Conservation (phyloP, 2,329 filamentous ascomycete species). For the Ambrosiella xylebori region DNA sequence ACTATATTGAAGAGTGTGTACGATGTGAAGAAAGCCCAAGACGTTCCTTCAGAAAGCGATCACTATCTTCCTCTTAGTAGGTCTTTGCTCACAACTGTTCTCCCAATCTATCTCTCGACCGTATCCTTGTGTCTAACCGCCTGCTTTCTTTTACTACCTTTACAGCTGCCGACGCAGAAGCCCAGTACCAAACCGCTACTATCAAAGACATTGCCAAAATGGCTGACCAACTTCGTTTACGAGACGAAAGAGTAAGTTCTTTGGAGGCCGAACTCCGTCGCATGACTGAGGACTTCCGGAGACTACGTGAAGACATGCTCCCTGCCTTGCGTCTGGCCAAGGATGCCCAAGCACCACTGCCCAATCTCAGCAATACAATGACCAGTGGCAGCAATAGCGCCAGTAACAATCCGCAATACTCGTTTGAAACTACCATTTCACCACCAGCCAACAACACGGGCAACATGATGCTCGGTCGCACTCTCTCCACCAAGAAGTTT, state of each 20-base stretch:
- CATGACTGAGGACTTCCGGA: constrained; percentile 74
- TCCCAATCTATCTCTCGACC: no score
- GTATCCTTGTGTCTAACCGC: constrained; percentile 5
- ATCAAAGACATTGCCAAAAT: constrained; percentile 85
- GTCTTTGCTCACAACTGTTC: constrained; percentile 19
- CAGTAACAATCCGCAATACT: constrained; percentile 10
- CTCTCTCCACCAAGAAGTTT: constrained; percentile 61
- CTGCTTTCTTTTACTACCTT: constrained; percentile 3
- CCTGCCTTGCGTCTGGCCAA: constrained; percentile 82
- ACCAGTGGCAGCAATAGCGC: neutral
- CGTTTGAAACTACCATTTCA: constrained; percentile 25
- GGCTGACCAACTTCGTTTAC: constrained; percentile 72
- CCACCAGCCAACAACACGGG: constrained; percentile 41
- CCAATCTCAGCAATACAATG: constrained; percentile 20
- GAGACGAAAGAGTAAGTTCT: constrained; percentile 75
- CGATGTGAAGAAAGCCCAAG: constrained; percentile 87
- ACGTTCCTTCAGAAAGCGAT: constrained; percentile 77
- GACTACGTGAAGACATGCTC: constrained; percentile 77
- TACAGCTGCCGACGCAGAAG: constrained; percentile 73
- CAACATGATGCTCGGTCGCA: constrained; percentile 43
- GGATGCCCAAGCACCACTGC: constrained; percentile 77
- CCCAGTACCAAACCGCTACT: constrained; percentile 70
- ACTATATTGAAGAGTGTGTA: constrained; percentile 94
- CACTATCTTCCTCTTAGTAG: constrained; percentile 86
- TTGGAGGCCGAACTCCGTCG: constrained; percentile 70